Percentiles rank a stretch among this genome's conserved stretches.
Conservation (phyloP, 768 basidiomycete genomes). For the Tremella mesenterica region DNA sequence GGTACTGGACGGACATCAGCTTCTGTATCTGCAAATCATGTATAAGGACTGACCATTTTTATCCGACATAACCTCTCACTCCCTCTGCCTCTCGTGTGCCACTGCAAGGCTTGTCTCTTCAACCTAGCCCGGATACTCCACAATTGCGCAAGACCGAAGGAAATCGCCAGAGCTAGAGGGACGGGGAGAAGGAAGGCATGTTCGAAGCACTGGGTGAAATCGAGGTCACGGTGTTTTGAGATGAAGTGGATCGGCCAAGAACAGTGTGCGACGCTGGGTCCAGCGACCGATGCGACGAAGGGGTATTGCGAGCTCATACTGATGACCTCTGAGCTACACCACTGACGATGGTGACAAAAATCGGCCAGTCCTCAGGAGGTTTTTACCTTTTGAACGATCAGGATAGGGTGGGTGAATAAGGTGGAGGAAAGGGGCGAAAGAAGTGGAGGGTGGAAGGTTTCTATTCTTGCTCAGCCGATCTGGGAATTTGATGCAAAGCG, state of each 20-base stretch:
- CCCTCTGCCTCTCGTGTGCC: slow-evolving; percentile 46
- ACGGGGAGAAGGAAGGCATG: slow-evolving; percentile 59
- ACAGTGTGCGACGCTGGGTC: slow-evolving; percentile 2
- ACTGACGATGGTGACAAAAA: too few relatives aligned
- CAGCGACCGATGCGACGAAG: slow-evolving; percentile 1
- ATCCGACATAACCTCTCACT: slow-evolving; percentile 52
- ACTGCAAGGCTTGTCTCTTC: slow-evolving; percentile 42
- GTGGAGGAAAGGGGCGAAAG: too few relatives aligned
- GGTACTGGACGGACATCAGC: slow-evolving; percentile 7
- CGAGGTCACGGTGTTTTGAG: slow-evolving; percentile 59
- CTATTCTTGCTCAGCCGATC: too few relatives aligned
- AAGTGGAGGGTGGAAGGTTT: too few relatives aligned
- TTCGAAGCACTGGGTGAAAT: slow-evolving; percentile 72
- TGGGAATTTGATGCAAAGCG: too few relatives aligned
- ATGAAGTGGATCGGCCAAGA: slow-evolving; percentile 37
- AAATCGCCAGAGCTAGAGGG: slow-evolving; percentile 49
- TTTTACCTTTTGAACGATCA: too few relatives aligned
- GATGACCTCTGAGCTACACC: too few relatives aligned
- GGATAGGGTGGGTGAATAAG: too few relatives aligned
- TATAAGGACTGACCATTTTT: slow-evolving; percentile 58
- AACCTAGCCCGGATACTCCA: slow-evolving; percentile 17
- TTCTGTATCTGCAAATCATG: background rate
- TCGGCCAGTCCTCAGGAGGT: too few relatives aligned
- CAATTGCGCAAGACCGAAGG: slow-evolving; percentile 44
- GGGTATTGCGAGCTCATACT: background rate